Evolutionary conservation across 139 green algal genomes (phyloP), one percentile per base, ranked within the genome.

Genomic region (Micractinium sp.): DNA sequence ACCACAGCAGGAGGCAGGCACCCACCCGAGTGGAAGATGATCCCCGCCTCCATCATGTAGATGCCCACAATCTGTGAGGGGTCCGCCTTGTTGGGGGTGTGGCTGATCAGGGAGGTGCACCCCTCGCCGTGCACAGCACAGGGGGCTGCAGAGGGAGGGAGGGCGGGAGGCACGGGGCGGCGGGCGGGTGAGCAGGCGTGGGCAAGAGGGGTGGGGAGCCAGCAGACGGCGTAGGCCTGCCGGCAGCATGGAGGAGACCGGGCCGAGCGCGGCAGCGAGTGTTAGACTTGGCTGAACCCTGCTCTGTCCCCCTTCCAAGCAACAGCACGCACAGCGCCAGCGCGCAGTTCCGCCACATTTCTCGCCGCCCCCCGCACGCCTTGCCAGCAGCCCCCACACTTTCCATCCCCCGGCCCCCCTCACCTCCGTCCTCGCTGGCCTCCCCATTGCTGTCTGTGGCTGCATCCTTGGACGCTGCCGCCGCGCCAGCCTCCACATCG

Each of bases 21-120:
- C 83, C 5, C 85, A 82, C 85, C 41, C 0, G 78, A 90, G 83
- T 94, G 92, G 75, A 94, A 91, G 33, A 92, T 85, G 77, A 94
- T 89, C 35, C 90, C 90, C 2, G 86, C 67, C 87, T 94, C 92
- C 88, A 92, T 76, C 38, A 92, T n/a, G 77, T 87, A 81, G 74
- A 91, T 67, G 36, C 74, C 82, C 60, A 88, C 77, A 23, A 82
- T 27, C 60, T 82, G 75, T 80, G 83, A 83, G 41, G 69, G 20
- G 80, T 87, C 80, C 39, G 33, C 9, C 82, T 79, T 66, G 33
- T 22, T 63, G 5, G 12, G 15, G 19, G 82, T 33, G 13, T 25
- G 20, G 16, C 20, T 31, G 60, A 80, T 67, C 27, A 86, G 77
- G 29, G 47, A 53, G 77, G 61, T 56, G 86, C 81, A 78, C 66